Base-by-base conservation (phyloP, 768 basidiomycete genomes). In the Lactarius trivialis region DNA sequence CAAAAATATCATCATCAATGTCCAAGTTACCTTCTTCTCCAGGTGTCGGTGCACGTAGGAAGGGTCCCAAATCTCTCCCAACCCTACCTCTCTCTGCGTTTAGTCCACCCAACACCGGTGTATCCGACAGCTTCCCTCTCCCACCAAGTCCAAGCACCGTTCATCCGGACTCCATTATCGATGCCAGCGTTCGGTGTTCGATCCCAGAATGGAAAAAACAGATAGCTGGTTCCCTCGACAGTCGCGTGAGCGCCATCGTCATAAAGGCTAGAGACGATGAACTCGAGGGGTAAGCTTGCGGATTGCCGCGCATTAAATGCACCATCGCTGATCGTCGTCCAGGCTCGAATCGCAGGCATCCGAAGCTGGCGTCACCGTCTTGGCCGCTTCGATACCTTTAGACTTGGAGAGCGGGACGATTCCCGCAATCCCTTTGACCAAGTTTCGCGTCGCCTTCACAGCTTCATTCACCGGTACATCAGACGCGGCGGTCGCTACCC, bases 81-180 rank as follows among this genome's bases (percentile, higher is more conserved):
- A 81, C 79, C 51, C 82, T 93, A 14, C 89, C 90, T 0, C 71
- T 85, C 28, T 90, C 89, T 12, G 91, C 84, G 0, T 93, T 93
- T 72, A 82, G 78, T 30, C 83, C 88, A 0, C 86, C 88, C 28
- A 87, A 81, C 73, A 78, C 85, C 4, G 84, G 85, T 56, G 81
- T 83, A 0, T 80, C 79, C 21, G 89, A 90, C 50, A 75, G 75
- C 1, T 91, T 90, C 70, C 87, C 85, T 2, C 65, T 88, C 11
- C 82, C 85, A 8, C 82, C 85, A 24, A 87, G 85, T 61, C 88
- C 91, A 2, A 85, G 79, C 68, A 76, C 82, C 17, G 76, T 89
- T 56, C 79, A 84, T 68, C 91, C 91, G 0, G 74, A 75, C 9
- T 73, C 73, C 24, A 76, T 93, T 61, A 76, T 89, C 68, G 91